A percentile compares a stretch with the other conserved stretches of the same genome.
These are phyloP conservation scores for Favolaschia claudopus DNA, from an alignment of 768 basidiomycete species.

Conservation along the genomic window DNA sequence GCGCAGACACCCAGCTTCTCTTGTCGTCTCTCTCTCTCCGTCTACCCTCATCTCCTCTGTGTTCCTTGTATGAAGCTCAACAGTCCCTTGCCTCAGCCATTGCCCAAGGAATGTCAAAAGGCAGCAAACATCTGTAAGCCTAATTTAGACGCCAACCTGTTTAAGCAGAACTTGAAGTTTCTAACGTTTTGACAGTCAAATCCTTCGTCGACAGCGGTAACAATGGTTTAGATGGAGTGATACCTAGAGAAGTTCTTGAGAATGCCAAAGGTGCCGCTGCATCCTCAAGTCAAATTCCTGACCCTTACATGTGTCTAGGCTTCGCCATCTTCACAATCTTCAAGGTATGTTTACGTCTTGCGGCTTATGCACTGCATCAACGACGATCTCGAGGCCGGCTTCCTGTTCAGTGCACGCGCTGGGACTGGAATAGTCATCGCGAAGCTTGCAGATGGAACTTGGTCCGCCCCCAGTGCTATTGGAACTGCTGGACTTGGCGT, in stretches of 20 bases:
- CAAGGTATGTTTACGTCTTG: conserved; percentile 58
- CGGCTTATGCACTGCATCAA: too few species aligned
- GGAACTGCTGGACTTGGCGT: conserved; percentile 91
- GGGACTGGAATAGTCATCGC: conserved; percentile 92
- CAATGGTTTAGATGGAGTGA: conserved; percentile 83
- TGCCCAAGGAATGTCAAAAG: conserved; percentile 87
- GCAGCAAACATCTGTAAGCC: conserved; percentile 85
- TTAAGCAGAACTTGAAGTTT: conserved; percentile 6
- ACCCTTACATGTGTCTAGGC: too few species aligned
- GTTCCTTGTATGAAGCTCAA: conserved; percentile 51
- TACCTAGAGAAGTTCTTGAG: conserved; percentile 57
- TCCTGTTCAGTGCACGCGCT: conserved; percentile 78
- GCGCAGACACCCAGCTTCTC: too few species aligned
- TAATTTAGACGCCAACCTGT: too few species aligned
- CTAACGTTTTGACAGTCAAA: conserved; percentile 58
- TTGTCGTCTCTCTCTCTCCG: too few species aligned
- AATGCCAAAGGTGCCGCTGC: conserved; percentile 62
- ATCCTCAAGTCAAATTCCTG: too few species aligned
- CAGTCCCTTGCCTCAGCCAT: conserved; percentile 59
- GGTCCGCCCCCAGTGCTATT: conserved; percentile 96
- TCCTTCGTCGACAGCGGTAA: conserved; percentile 85
- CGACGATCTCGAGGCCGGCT: conserved; percentile 36
- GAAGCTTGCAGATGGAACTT: conserved; percentile 79
- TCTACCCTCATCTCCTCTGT: too few species aligned
- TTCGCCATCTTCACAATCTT: conserved; percentile 93